Conservation (phyloP, 305 asterid species). For the Fraxinus dipetala region DNA sequence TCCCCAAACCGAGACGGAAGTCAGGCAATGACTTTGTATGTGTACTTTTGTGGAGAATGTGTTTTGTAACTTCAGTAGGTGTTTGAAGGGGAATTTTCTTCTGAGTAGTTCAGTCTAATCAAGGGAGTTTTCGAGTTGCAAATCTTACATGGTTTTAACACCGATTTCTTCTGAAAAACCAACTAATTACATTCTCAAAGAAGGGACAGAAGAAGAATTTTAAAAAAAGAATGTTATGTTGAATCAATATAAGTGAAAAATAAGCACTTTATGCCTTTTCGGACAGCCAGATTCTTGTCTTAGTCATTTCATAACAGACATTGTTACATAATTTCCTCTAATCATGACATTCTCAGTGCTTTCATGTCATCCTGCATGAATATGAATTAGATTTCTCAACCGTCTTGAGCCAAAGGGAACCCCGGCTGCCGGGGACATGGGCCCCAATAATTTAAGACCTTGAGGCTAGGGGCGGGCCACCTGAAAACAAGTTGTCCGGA, state of each 20-base stretch:
- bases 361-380: neutral
- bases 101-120: slow-evolving; percentile 14
- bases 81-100: neutral
- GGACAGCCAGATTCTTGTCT: neutral
- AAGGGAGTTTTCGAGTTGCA: neutral
- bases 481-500: neutral
- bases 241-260: neutral
- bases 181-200: neutral
- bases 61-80: neutral
- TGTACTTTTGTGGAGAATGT: slow-evolving; percentile 25
- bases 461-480: neutral
- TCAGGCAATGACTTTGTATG: slow-evolving; percentile 10
- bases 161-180: neutral
- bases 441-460: neutral
- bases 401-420: neutral
- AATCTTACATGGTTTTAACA: neutral
- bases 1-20: neutral
- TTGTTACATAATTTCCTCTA: neutral
- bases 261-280: neutral
- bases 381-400: neutral
- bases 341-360: neutral
- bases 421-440: neutral
- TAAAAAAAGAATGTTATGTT: neutral
- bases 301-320: neutral
- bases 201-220: neutral